Evolutionary conservation across 495 filamentous ascomycete genomes (phyloP), one percentile per base, ranked within the genome.

Genomic region (Lasiosphaeria miniovina): DNA sequence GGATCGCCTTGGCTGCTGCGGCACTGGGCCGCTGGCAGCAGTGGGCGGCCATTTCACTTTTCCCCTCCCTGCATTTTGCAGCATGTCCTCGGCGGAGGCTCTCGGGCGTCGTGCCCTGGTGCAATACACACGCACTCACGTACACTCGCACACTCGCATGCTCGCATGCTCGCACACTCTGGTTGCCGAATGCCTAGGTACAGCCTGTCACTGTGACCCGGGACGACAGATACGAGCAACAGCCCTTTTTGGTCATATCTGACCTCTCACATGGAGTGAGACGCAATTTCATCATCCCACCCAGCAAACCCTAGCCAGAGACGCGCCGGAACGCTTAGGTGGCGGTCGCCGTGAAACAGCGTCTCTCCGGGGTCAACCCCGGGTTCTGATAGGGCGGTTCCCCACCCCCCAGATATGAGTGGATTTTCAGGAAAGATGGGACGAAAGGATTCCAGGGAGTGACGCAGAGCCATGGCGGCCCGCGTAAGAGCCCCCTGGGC

Each of bases 361-460:
- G 43, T 14, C 43, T 46, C 12, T 46, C 43, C 4, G 12, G 4
- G 43, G 43, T n/a, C 15, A 46, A n/a, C 43, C 43, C 43, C 12
- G 12, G 6, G 43, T n/a, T 46, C 12, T 46, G 43, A 46, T n/a
- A 46, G 43, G 43, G 43, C 7, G 12, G 43, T 11, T 14, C 12
- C 4, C 43, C 11, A 9, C 8, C 38, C 7, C 12, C 12, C 1
- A 14, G 43, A n/a, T 14, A 4, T 31, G 53, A 32, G 40, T 15
- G 24, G 24, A 24, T 24, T 0, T 24, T 24, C 24, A 2, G 24
- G 43, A 49, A 57, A 57, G 55, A 58, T 51, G 55, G 55, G 55
- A 51, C 14, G 55, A 51, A 46, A 32, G 55, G 15, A 40, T 51
- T 36, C 15, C 55, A 51, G 36, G 55, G 34, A 31, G n/a, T 38